These are phyloP conservation scores for Corymbia calophylla DNA, from an alignment of 441 rosid species.

Conservation along the genomic window DNA sequence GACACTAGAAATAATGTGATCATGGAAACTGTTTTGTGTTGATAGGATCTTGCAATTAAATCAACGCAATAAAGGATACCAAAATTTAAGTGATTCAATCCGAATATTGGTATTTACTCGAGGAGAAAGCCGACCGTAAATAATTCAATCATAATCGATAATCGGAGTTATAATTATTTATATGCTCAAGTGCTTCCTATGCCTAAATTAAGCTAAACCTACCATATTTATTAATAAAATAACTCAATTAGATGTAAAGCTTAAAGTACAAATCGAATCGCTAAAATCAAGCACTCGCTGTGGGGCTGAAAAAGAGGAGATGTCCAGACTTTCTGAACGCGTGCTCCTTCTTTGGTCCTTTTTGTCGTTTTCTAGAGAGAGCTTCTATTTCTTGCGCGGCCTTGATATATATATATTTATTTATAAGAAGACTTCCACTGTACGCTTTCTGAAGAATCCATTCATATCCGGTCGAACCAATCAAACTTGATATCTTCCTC, in stretches of 20 bases:
- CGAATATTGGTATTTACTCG: accelerated
- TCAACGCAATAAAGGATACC: not conserved
- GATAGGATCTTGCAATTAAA: not conserved
- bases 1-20: too few species aligned
- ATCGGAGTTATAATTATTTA: accelerated
- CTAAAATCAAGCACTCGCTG: not conserved
- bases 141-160: not conserved
- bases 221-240: too few species aligned
- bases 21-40: not conserved
- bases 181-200: accelerated
- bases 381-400: not conserved
- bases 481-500: not conserved
- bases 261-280: not conserved
- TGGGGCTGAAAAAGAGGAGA: not conserved
- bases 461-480: not conserved
- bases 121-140: accelerated
- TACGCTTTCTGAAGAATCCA: not conserved
- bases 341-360: not conserved
- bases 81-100: not conserved
- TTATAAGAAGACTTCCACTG: not conserved
- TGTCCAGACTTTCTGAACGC: not conserved
- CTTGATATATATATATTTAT: not conserved
- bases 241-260: not conserved
- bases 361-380: not conserved
- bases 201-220: not conserved